Evolutionary conservation across 345 rosid species (phyloP).

Genomic region (Hirschfeldia incana): DNA sequence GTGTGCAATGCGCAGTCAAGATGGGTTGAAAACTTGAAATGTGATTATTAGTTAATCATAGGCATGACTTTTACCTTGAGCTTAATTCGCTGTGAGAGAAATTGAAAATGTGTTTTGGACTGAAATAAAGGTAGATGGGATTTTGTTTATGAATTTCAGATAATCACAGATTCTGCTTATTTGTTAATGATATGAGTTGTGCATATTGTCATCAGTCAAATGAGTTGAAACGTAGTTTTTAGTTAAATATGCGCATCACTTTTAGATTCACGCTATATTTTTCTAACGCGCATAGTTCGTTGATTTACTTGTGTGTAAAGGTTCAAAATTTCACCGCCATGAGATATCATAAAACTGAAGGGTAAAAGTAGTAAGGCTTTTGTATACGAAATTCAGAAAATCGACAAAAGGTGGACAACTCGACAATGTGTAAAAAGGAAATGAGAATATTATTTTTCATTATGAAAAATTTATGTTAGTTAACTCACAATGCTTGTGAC

Average conservation of each 20-base stretch:
- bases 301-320: background rate
- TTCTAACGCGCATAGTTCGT: background rate
- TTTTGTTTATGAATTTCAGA: background rate
- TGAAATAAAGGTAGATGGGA: background rate
- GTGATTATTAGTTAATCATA: background rate
- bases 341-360: background rate
- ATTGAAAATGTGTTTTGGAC: background rate
- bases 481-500: too few species aligned
- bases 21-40: conserved; percentile 33
- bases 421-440: background rate
- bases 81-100: background rate
- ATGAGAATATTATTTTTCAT: too few species aligned
- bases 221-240: conserved; percentile 12
- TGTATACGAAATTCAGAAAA: background rate
- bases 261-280: background rate
- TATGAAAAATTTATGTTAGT: background rate
- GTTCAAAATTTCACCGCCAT: background rate
- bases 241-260: background rate
- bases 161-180: background rate
- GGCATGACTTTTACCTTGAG: background rate
- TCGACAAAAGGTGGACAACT: background rate
- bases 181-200: background rate
- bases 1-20: background rate
- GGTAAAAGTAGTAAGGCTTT: background rate
- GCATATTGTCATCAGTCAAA: conserved; percentile 2